Evolutionary conservation across 1,284 basidiomycete genomes (phyloP).

Genomic region (Trichosporon ovoides): DNA sequence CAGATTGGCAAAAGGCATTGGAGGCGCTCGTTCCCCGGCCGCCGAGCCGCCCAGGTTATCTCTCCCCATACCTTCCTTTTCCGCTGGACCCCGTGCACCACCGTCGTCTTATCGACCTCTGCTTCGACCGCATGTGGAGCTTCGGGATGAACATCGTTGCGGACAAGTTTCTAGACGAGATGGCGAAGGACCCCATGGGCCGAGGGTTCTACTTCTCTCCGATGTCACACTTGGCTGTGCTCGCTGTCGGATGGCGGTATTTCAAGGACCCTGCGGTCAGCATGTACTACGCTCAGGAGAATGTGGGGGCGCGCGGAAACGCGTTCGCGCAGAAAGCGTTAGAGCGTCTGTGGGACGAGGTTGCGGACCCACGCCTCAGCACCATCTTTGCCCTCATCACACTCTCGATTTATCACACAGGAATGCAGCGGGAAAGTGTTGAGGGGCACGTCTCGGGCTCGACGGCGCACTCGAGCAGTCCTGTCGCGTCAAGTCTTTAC

Average conservation of each 20-base stretch:
- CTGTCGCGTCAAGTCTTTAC: slow-evolving; percentile 5
- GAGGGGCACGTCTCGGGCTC: background rate
- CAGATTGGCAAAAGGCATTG: slow-evolving; percentile 23
- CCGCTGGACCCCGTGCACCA: slow-evolving; percentile 23
- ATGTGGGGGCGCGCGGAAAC: slow-evolving; percentile 10
- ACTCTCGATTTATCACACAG: slow-evolving; percentile 20
- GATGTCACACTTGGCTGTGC: slow-evolving; percentile 18
- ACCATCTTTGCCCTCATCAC: slow-evolving; percentile 18
- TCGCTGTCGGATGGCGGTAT: slow-evolving; percentile 25
- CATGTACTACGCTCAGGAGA: slow-evolving; percentile 18
- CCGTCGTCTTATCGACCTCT: slow-evolving; percentile 15
- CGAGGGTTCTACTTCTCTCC: slow-evolving; percentile 22
- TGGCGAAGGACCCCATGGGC: slow-evolving; percentile 18
- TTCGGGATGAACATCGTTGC: slow-evolving; percentile 22
- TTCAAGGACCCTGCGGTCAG: slow-evolving; percentile 11
- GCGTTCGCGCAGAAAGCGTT: slow-evolving; percentile 17
- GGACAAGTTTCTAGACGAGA: slow-evolving; percentile 21
- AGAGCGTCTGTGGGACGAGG: slow-evolving; percentile 18
- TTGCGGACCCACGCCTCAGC: slow-evolving; percentile 15
- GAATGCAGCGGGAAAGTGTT: slow-evolving; percentile 19
- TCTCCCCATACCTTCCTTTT: slow-evolving; percentile 25
- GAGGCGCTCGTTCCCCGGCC: slow-evolving; percentile 11
- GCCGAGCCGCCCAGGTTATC: slow-evolving; percentile 17
- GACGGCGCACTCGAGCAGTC: slow-evolving; percentile 2
- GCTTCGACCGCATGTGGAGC: slow-evolving; percentile 18